Percentiles rank a stretch among this genome's conserved stretches.
These are phyloP conservation scores for Leccinum subgranulosum DNA, from an alignment of 768 basidiomycete genomes.

Conservation along the genomic window DNA sequence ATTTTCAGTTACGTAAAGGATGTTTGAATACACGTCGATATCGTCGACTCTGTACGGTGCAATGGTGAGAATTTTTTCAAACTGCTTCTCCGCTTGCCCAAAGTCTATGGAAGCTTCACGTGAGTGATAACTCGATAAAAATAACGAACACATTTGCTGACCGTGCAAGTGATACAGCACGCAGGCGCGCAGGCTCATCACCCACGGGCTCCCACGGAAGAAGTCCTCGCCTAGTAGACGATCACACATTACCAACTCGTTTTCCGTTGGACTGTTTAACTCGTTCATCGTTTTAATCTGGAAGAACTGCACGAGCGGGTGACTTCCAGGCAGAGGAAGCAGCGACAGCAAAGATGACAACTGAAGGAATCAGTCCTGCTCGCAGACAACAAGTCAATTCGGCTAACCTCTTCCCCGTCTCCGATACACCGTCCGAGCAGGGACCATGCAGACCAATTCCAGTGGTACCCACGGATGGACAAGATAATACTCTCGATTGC, in stretches of 20 bases:
- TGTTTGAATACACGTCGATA: conserved; percentile 94
- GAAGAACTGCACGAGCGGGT: conserved; percentile 66
- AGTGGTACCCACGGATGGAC: conserved; percentile 76
- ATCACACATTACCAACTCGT: conserved; percentile 78
- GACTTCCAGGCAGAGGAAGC: conserved; percentile 47
- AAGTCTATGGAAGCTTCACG: conserved; percentile 58
- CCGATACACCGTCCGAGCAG: conserved; percentile 75
- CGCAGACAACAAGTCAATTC: not conserved
- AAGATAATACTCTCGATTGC: conserved; percentile 78
- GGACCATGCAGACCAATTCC: conserved; percentile 95
- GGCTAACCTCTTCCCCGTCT: conserved; percentile 79
- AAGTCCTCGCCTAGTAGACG: conserved; percentile 64
- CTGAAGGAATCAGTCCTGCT: conserved; percentile 26
- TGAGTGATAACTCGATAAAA: not conserved
- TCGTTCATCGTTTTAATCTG: conserved; percentile 88
- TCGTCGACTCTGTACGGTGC: conserved; percentile 93
- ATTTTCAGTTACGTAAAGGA: conserved; percentile 93
- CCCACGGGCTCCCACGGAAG: conserved; percentile 81
- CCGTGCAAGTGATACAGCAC: conserved; percentile 90
- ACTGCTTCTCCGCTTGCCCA: conserved; percentile 78
- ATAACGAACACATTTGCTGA: conserved; percentile 34
- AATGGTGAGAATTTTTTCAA: conserved; percentile 72
- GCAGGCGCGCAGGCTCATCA: conserved; percentile 83
- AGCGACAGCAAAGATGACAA: conserved; percentile 43
- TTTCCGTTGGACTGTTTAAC: conserved; percentile 84